phyloP scores from a whole-genome alignment of 345 rosid species.

The Cardiospermum halicacabum region DNA sequence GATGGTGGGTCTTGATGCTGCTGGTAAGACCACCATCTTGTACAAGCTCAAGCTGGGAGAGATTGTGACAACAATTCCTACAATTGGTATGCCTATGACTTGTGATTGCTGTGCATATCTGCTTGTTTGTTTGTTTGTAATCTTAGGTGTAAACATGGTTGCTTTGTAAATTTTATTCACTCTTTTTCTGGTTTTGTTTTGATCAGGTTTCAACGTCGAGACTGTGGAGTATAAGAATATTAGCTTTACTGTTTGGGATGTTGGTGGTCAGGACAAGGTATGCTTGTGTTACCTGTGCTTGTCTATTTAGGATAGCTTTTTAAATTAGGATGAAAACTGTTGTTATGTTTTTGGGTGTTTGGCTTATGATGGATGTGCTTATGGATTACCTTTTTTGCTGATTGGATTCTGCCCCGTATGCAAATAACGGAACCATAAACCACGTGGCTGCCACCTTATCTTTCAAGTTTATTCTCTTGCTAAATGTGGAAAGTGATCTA shows the following conservation, averaged over 20 bases:
- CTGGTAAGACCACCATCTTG: slow-evolving; percentile 64
- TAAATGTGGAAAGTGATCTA: slow-evolving; percentile 1
- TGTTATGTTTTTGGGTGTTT: neutral
- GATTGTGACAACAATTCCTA: slow-evolving; percentile 70
- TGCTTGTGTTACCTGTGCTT: neutral
- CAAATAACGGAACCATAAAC: slow-evolving; percentile 28
- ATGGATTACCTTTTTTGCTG: slow-evolving; percentile 24
- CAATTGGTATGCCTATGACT: slow-evolving; percentile 43
- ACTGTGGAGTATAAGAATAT: slow-evolving; percentile 79
- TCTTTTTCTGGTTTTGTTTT: neutral
- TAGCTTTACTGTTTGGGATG: slow-evolving; percentile 79
- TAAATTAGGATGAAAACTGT: neutral
- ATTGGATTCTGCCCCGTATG: slow-evolving; percentile 8
- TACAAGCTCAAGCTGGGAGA: slow-evolving; percentile 74
- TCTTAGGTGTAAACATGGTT: neutral
- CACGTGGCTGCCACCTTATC: slow-evolving; percentile 1
- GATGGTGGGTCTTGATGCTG: slow-evolving; percentile 35
- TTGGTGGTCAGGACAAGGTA: slow-evolving; percentile 80
- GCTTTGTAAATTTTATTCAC: neutral
- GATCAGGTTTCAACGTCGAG: slow-evolving; percentile 66
- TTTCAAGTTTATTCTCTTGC: slow-evolving; percentile 11
- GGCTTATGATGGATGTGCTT: slow-evolving; percentile 12
- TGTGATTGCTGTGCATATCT: neutral
- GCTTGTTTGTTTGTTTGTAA: neutral
- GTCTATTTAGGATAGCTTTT: neutral